Evolutionary conservation across 148 eudicot species (phyloP), one percentile per base, ranked within the genome.

Genomic region (Suaeda aralocaspica): DNA sequence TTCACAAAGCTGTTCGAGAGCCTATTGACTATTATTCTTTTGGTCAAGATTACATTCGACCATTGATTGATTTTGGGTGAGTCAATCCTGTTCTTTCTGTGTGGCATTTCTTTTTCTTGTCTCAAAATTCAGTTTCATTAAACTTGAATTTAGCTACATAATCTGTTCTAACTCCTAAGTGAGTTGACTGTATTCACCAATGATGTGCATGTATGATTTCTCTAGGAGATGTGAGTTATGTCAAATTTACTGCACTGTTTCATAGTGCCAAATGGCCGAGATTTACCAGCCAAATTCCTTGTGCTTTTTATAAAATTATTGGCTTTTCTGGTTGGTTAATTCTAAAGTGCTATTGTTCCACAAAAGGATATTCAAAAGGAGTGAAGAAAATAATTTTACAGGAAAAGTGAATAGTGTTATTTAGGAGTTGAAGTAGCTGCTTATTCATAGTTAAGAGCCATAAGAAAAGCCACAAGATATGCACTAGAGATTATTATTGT

Each of bases 61-160:
- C 96, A 30, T 78, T 95, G 78, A 56, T 95, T 82, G 92, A 95
- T 86, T 91, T 95, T 83, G 82, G 86, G 99, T 95, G 70, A 82
- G 94, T 73, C 45, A 68, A 50, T 14, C 9, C 45, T 31, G 63
- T 66, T 22, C 16, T 44, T 58, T 28, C 45, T 71, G 51, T 31
- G 46, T 66, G 30, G 31, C 64, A 67, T 52, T 42, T 9, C 33
- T 46, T 57, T 22, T 22, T 34, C 29, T 59, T 22, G 21, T 9
- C 25, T 30, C 71, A 29, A 13, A 36, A 9, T 22, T 36, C 22
- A 21, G 9, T 7, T 21, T 39, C 36, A 31, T 56, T 75, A 29
- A n/a, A 59, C 64, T 19, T 30, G 22, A 41, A 25, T 62, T 46
- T 33, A 21, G 28, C 2, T 44, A 14, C 9, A 16, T 42, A n/a